Evolutionary conservation across 1,139 yeast genomes (phyloP).

Genomic region (Kodamaea derodonti): DNA sequence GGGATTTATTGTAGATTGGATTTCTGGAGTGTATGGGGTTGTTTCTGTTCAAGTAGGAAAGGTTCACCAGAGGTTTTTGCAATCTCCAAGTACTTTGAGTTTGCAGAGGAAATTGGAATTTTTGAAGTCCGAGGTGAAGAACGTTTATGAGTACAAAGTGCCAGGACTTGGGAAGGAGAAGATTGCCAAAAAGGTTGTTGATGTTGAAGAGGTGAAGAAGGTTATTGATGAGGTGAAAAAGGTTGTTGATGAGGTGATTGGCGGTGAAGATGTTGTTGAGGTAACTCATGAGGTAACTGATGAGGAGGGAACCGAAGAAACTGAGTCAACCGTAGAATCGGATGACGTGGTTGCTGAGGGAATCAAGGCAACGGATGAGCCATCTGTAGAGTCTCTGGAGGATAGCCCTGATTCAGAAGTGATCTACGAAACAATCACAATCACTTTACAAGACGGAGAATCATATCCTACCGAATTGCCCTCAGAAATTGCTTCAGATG

Average conservation of each 20-base stretch:
- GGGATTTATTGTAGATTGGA: slow-evolving; percentile 3
- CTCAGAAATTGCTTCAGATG: background rate
- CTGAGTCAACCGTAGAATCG: background rate
- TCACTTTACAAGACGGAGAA: slow-evolving; percentile 11
- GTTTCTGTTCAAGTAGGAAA: background rate
- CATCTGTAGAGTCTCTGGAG: background rate
- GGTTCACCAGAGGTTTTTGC: slow-evolving; percentile 1
- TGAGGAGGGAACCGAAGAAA: background rate
- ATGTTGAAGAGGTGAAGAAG: slow-evolving; percentile 10
- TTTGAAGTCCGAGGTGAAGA: slow-evolving; percentile 26
- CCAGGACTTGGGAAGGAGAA: slow-evolving; percentile 12
- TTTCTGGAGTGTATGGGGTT: background rate
- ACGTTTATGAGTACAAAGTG: slow-evolving; percentile 9
- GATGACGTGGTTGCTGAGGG: background rate
- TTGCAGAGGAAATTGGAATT: slow-evolving; percentile 17
- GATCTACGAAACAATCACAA: background rate
- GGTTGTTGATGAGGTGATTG: background rate
- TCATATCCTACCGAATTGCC: background rate
- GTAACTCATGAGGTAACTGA: background rate
- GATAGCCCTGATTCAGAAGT: background rate
- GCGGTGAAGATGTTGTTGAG: background rate
- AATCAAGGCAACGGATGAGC: background rate
- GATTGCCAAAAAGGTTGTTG: slow-evolving; percentile 13
- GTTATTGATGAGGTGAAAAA: slow-evolving; percentile 19
- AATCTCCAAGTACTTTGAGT: slow-evolving; percentile 5